Conservation (phyloP, 257 asterid genomes). For the Coffea canephora region DNA sequence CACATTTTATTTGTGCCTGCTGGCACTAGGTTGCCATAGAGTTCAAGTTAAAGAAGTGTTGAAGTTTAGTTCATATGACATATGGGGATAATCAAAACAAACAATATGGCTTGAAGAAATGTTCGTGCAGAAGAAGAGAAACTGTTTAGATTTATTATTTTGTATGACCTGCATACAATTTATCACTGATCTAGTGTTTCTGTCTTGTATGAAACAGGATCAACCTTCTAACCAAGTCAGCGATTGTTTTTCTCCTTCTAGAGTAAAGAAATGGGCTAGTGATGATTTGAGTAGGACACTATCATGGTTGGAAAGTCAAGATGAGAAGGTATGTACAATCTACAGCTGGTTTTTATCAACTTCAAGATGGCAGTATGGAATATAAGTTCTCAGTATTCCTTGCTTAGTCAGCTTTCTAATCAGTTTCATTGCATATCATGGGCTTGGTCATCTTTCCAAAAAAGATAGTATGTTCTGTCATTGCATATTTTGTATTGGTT, state of each 20-base stretch:
- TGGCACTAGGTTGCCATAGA: neutral
- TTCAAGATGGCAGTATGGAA: neutral
- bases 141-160: neutral
- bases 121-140: neutral
- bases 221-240: conserved; percentile 33
- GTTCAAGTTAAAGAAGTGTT: neutral
- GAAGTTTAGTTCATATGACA: neutral
- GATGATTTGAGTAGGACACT: conserved; percentile 71
- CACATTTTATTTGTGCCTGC: conserved; percentile 9
- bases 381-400: neutral
- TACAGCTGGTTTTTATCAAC: conserved; percentile 8
- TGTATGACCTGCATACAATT: neutral
- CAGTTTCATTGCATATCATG: neutral
- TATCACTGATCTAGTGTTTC: conserved; percentile 7
- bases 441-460: neutral
- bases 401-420: neutral
- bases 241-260: conserved; percentile 52
- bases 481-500: neutral
- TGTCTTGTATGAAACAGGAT: conserved; percentile 22
- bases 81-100: neutral
- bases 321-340: conserved; percentile 62
- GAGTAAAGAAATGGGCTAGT: conserved; percentile 81
- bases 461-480: neutral
- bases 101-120: too few relatives aligned
- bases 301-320: conserved; percentile 86